Evolutionary conservation across 352 stramenopile species (phyloP), one percentile per base, ranked within the genome.

Genomic region (Pythium catenulatum): DNA sequence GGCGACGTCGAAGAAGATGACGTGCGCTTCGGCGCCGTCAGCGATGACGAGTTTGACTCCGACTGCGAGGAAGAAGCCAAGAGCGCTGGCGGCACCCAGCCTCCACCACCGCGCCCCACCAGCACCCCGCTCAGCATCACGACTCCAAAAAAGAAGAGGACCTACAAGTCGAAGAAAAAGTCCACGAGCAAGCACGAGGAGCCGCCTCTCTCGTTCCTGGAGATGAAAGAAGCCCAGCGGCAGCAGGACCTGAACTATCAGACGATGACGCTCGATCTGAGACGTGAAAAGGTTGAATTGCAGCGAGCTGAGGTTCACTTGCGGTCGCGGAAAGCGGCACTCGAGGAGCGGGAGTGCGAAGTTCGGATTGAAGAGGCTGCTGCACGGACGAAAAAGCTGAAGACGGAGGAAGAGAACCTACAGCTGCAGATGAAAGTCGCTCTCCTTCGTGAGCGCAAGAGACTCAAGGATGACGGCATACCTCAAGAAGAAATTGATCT

Each of bases 401-500:
- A 61, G 5, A 43, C 36, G 3, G 46, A 77, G 41, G 59, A 58
- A 11, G 59, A 66, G 75, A 30, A 50, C 27, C 32, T 52, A 3
- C 45, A 88, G 36, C 0, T 91, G 3, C 34, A 73, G 11, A 17
- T 70, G 7, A 86, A 83, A 72, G 65, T 79, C 0, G 78, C 77
- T 21, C 66, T 89, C 0, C 54, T 70, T 21, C 68, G 48, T 21
- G 69, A 72, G 23, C 45, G 79, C 37, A 86, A 84, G 19, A 39
- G 46, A 0, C 58, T 91, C 2, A n/a, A 50, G 23, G 68, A 91
- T 14, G 75, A 91, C 39, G 77, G 54, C 0, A 50, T 89, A 2
- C 41, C 68, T 23, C 61, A 87, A 36, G n/a, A 50, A 39, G 82
- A 89, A n/a, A 84, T 91, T 32, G 52, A 91, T 41, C 3, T 46